Conservation (phyloP, 2,329 filamentous ascomycete genomes). For the Rhynchosporium graminicola region DNA sequence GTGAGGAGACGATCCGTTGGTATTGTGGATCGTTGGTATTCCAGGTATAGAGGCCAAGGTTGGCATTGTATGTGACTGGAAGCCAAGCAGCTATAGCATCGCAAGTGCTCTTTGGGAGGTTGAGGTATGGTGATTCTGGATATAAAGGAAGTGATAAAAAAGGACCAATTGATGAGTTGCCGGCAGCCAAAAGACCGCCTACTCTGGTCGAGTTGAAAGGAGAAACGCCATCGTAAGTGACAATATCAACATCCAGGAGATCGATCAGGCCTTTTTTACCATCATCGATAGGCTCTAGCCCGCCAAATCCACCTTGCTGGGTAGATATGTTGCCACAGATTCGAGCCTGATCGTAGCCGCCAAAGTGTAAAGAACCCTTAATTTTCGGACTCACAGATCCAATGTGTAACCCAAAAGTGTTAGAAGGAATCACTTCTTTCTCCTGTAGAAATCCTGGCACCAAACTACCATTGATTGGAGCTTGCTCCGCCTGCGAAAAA, state of each 20-base stretch:
- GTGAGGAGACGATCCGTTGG: conserved; percentile 39
- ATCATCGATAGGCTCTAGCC: no score
- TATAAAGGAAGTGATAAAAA: conserved; percentile 18
- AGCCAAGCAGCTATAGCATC: conserved; percentile 39
- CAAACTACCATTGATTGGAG: conserved; percentile 19
- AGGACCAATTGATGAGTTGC: conserved; percentile 22
- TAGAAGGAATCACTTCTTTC: conserved; percentile 16
- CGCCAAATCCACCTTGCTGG: conserved; percentile 14
- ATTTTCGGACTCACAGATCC: conserved; percentile 23
- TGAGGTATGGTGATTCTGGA: conserved; percentile 38
- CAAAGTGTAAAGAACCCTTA: conserved; percentile 24
- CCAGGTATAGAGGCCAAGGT: conserved; percentile 41
- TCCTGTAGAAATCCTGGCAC: conserved; percentile 14
- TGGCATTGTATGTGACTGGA: conserved; percentile 37
- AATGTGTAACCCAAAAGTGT: conserved; percentile 31
- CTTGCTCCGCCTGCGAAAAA: not conserved
- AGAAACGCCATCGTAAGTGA: conserved; percentile 20
- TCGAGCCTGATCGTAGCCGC: conserved; percentile 28
- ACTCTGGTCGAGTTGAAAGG: conserved; percentile 19
- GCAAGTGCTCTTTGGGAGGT: conserved; percentile 38
- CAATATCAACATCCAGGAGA: conserved; percentile 26
- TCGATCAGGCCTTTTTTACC: conserved; percentile 17
- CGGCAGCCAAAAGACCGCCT: conserved; percentile 18
- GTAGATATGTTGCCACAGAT: conserved; percentile 22
- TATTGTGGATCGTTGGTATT: conserved; percentile 35